Base-by-base conservation (phyloP, 2,329 filamentous ascomycete genomes). In the Nemania bipapillata region DNA sequence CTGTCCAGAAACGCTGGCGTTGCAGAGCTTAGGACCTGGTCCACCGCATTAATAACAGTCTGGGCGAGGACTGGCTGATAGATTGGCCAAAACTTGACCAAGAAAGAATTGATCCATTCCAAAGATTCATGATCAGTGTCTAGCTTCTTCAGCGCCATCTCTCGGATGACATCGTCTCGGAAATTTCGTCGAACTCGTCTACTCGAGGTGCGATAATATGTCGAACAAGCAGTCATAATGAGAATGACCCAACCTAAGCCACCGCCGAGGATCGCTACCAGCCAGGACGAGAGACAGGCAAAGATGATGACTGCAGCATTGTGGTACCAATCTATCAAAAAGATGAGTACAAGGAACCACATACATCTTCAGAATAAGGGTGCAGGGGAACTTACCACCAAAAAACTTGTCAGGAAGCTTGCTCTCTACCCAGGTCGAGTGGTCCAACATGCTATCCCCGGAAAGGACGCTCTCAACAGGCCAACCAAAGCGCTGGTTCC, bases 31-130 rank as follows among this genome's bases (percentile, higher is more conserved):
- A 99, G 85, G 58, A 99, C 94, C 83, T 98, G 96, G 77, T 99
- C 96, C 55, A 98, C 96, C 0, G 94, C 94, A 79, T 90, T 93
- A 81, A 98, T 92, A 75, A 99, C 92, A 24, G 93, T 96, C 74
- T 96, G 90, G 69, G 94, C 95, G 12, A 99, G 87, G 9, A 98
- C 93, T 0, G 96, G 96, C 63, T 96, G 93, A 79, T 97, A 98
- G 77, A 99, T 99, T 70, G 96, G 96, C 96, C 96, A 99, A 83
- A 99, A 99, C 80, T 99, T 99, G 82, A 96, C 90, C 75, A 99
- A 80, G 83, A 99, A 99, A 75, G 93, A 97, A 85, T 99, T 99
- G 80, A 99, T 98, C 96, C 96, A 99, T 80, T 99, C 96, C 56
- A 99, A 85, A 65, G 92, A 96, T 81, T 99, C 96, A 28, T 89